Evolutionary conservation across 768 basidiomycete genomes (phyloP), one percentile per base, ranked within the genome.

Genomic region (button mushroom (Agaricus bisporus)): DNA sequence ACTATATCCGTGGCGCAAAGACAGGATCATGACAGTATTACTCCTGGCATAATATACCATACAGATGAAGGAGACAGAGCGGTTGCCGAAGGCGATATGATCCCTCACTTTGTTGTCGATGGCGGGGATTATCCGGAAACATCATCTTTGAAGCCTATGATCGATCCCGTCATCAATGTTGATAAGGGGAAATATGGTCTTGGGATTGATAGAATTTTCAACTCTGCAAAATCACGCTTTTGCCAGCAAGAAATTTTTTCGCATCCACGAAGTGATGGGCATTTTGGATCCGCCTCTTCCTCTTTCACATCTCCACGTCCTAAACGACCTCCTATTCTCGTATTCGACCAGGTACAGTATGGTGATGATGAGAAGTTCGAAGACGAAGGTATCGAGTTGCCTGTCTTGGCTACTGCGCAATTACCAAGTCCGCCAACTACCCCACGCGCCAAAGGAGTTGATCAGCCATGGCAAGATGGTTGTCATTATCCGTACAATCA

Each of bases 341-440:
- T 9, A 14, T 38, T 54, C n/a, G 49, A 51, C 29, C 17, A n/a
- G 9, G 5, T 39, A 6, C 36, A 15, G 25, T 29, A 42, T 20
- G 18, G 7, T 22, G 26, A 47, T 14, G 26, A 47, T 14, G 22
- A 41, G 15, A 28, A 28, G 18, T 6, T 39, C 10, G 44, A 54
- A 9, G 52, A 48, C 39, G 45, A 54, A 28, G 52, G 52, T 17
- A 54, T 47, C 7, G 52, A 46, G 26, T 32, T 54, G 18, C 52
- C 45, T 35, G 38, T 41, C 7, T 39, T 54, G 14, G 26, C 45
- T 17, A 17, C 17, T 26, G 51, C 43, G 35, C 53, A 54, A 32
- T 43, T 54, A 15, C 53, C 53, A 10, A 54, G 53, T 41, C 53
- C 53, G 20, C 53, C 53, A 17, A 45, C 48, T 25, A 54, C 53